Conservation (phyloP, 805 yeast species). For the Citeromyces matritensis region DNA sequence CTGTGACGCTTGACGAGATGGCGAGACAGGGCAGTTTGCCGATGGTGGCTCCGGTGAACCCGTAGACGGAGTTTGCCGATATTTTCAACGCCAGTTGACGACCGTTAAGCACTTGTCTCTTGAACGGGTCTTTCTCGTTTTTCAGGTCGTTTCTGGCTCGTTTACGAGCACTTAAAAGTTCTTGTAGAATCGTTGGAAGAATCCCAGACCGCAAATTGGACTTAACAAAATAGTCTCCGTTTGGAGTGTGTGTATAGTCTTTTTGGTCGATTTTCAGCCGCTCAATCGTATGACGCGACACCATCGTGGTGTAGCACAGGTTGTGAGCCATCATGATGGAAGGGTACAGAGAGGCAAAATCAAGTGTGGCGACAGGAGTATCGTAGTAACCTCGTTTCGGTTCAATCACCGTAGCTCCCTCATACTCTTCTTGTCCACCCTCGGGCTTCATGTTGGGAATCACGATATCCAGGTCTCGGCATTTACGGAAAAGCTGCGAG, state of each 20-base stretch:
- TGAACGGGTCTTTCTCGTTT: conserved; percentile 90
- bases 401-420: conserved; percentile 98
- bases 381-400: conserved; percentile 93
- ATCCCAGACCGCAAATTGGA: conserved; percentile 61
- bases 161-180: conserved; percentile 82
- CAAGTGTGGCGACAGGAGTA: conserved; percentile 94
- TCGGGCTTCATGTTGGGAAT: conserved; percentile 81
- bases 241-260: conserved; percentile 82
- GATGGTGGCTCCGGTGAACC: conserved; percentile 97
- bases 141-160: conserved; percentile 83
- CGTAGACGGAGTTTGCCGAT: conserved; percentile 96
- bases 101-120: conserved; percentile 87
- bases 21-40: conserved; percentile 96
- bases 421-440: conserved; percentile 84
- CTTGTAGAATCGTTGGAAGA: conserved; percentile 82
- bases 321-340: conserved; percentile 99
- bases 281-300: conserved; percentile 54
- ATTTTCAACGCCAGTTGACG: conserved; percentile 92
- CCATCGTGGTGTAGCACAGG: conserved; percentile 82
- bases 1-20: conserved; percentile 88
- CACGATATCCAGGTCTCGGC: conserved; percentile 72
- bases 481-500: conserved; percentile 88
- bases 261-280: conserved; percentile 46
- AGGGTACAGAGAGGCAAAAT: conserved; percentile 95
- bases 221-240: conserved; percentile 82